Base-by-base conservation (phyloP, 176 grass and related monocot genomes). In the Melocanna baccifera region DNA sequence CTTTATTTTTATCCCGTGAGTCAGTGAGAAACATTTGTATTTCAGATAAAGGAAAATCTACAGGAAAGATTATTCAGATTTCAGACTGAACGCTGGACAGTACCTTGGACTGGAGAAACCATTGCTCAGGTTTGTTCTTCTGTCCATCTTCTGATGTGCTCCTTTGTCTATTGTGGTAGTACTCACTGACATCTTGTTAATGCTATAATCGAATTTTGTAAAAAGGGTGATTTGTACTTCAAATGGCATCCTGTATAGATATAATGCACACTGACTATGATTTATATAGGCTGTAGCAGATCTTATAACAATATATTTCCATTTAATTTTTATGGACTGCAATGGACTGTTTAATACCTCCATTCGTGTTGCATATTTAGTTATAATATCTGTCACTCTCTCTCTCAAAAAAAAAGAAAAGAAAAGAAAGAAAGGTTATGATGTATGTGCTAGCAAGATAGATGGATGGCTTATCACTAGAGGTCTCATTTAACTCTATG, bases 81-180 rank as follows among this genome's bases (percentile, higher is more conserved):
- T 64, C 84, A 82, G 81, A 84, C 28, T 42, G 57, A 86, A 68
- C 71, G 76, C 56, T 97, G 94, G 94, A 51, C 75, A 9, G 91
- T 93, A 86, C 91, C 89, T 68, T 97, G 91, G 94, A 94, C 89
- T 34, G 91, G 89, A 29, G 63, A 91, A 91, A 94, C 89, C 76
- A 94, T 97, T 90, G 80, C 90, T 75, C 91, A 97, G 91, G 94
- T 93, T 81, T 62, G 42, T 74, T 89, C n/a, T 87, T 85, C 9
- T 70, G 43, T 50, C 62, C 29, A 64, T 62, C 55, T 73, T 74
- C 18, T 56, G n/a, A 42, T 14, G 34, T 74, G 30, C n/a, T 68
- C 20, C 8, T 56, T 29, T 26, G 52, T 77, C 23, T 69, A 47
- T 50, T 62, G 52, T 15, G 12, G 9, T 47, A 73, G n/a, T 66